These are phyloP conservation scores for Coemansia sp. DNA, from an alignment of 192 early-diverging fungal species.

Conservation along the genomic window DNA sequence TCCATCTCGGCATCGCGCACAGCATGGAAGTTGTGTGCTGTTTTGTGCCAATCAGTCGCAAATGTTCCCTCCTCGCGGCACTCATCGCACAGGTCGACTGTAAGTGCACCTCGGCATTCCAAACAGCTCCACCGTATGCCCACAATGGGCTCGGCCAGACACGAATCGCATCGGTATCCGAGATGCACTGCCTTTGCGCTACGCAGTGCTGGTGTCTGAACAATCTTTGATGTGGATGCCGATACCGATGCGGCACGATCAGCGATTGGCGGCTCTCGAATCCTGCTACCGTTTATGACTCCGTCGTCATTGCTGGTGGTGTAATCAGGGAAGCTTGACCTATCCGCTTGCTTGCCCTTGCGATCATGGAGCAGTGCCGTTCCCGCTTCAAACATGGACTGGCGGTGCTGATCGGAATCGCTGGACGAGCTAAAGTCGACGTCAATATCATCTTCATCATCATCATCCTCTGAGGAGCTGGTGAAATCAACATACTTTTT, in stretches of 20 bases:
- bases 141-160: constrained; percentile 70
- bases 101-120: constrained; percentile 61
- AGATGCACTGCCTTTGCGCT: constrained; percentile 43
- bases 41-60: constrained; percentile 40
- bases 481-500: constrained; percentile 46
- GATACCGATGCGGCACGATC: constrained; percentile 9
- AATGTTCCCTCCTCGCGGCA: constrained; percentile 61
- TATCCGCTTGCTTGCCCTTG: constrained; percentile 50
- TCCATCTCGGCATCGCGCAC: constrained; percentile 51
- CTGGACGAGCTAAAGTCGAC: constrained; percentile 14
- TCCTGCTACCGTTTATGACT: neutral
- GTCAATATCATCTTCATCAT: constrained; percentile 14
- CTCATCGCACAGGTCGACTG: constrained; percentile 68
- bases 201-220: constrained; percentile 18
- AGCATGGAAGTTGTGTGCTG: constrained; percentile 32
- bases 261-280: neutral
- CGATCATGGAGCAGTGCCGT: constrained; percentile 18
- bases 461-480: constrained; percentile 28
- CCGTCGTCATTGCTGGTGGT: neutral
- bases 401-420: neutral
- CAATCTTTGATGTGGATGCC: constrained; percentile 10
- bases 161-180: constrained; percentile 64
- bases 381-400: neutral
- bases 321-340: constrained; percentile 9
- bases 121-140: constrained; percentile 68